Base-by-base conservation (phyloP, 192 early-diverging fungal species). In the Linnemannia zychae region DNA sequence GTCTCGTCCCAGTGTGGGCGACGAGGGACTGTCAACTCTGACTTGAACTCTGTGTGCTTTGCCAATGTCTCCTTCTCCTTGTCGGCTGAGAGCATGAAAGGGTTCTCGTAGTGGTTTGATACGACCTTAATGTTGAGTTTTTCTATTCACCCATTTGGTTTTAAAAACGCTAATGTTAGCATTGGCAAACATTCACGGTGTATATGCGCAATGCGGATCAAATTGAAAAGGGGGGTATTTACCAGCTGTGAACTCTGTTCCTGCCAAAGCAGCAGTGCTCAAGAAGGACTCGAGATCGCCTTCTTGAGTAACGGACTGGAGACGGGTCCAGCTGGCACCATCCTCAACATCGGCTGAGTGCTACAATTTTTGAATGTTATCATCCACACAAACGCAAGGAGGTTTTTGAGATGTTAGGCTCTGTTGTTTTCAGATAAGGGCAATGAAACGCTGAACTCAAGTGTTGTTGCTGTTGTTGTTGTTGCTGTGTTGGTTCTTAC, bases 241-340 rank as follows among this genome's bases (percentile, higher is more conserved):
- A 90, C 94, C 94, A 48, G 96, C 96, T 22, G 96, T 96, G 84
- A 97, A 98, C 81, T 97, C 96, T 22, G 97, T 98, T 53, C 96
- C 99, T 18, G 97, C 98, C 63, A 99, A 92, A 79, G 96, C 93
- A 18, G 99, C 99, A 17, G 97, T 97, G 79, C 91, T 94, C 78
- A 99, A 90, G 82, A 99, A 99, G 40, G 96, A 97, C 49, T 99
- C 98, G 17, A 99, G 89, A 90, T 99, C 98, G 68, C 97, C 95
- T 81, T 99, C 97, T 82, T 99, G 95, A 60, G 99, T 99, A 79
- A 99, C 95, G 67, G 96, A 97, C 88, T 96, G 96, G 88, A 98
- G 94, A 77, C 94, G 95, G 22, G 91, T 91, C 95, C 96, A 98
- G 33, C 91, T 92, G 24, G 93, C 92, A 44, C 94, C 94, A 85